Base-by-base conservation (phyloP, 2,329 filamentous ascomycete species). In the Hyphodiscus sp. region DNA sequence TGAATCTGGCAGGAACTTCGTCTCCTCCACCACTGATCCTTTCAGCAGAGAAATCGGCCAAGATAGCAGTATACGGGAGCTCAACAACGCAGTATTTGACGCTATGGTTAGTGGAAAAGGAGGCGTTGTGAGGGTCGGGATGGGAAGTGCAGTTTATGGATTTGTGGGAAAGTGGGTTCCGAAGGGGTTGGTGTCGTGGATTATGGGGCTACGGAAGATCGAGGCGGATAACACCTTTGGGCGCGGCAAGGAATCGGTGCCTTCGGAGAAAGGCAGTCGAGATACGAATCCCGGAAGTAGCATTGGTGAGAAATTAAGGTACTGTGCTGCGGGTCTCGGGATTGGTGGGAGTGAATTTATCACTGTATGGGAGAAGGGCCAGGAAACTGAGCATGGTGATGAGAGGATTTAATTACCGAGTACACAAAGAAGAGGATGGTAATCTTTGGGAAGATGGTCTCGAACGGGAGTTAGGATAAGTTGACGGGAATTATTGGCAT, bases 51-150 rank as follows among this genome's bases (percentile, higher is more conserved):
- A 55, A 8, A 13, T 60, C 7, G 62, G 61, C 2, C 63, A 60
- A 45, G 67, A 66, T 2, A 91, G 84, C 57, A 84, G 86, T 2
- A 76, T 95, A 45, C 79, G 89, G 30, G 84, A 87, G 58, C 77
- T 99, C 51, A 89, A 97, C 71, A 86, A 90, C 65, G 85, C 88
- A 1, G 86, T 99, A 10, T 95, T 96, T 67, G 92, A 97, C 68
- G 89, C 94, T 33, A 80, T 97, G 51, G 85, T 89, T 59, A 79
- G 82, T 44, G 67, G 68, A 47, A 65, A 60, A 16, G 76, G 74
- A 46, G 75, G 80, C 38, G 80, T 87, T 1, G 81, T 92, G 59
- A 85, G 89, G 54, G 86, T 96, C 16, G 94, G 94, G 1, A 82
- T 91, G 49, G 94, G 94, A 7, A 89, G 90, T 49, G 77, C 86